These are phyloP conservation scores for Xylaria sp. DNA, from an alignment of 2,329 filamentous ascomycete species.

Conservation along the genomic window DNA sequence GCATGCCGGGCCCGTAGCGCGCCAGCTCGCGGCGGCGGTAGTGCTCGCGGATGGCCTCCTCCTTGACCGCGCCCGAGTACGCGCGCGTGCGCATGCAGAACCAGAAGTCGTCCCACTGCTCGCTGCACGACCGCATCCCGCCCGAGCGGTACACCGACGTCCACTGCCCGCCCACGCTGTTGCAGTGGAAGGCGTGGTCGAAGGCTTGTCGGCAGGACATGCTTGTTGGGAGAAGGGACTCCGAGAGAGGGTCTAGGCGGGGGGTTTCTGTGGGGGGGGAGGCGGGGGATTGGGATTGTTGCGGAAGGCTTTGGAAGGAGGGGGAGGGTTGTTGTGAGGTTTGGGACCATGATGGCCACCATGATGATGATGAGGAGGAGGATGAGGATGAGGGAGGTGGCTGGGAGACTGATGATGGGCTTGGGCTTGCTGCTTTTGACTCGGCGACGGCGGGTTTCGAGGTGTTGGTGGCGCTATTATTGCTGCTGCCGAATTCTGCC, in stretches of 20 bases:
- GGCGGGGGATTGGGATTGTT: conserved; percentile 39
- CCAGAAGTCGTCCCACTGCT: conserved; percentile 95
- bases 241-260: conserved; percentile 62
- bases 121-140: conserved; percentile 76
- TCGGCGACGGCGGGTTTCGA: conserved; percentile 26
- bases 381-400: conserved; percentile 39
- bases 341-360: conserved; percentile 47
- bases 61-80: conserved; percentile 68
- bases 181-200: conserved; percentile 94
- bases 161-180: conserved; percentile 90
- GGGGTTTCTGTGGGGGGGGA: background rate
- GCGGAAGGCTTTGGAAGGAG: conserved; percentile 18
- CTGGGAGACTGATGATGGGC: conserved; percentile 41
- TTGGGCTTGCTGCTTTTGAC: conserved; percentile 26
- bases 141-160: conserved; percentile 92
- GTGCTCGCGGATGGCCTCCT: conserved; percentile 70
- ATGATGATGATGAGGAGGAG: conserved; percentile 44
- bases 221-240: conserved; percentile 77
- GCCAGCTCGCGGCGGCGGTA: conserved; percentile 73
- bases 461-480: conserved; percentile 4
- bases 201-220: conserved; percentile 94
- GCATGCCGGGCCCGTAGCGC: conserved; percentile 69
- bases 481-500: conserved; percentile 41
- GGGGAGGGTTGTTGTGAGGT: conserved; percentile 14
- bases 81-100: conserved; percentile 91